A percentile compares a stretch with the other conserved stretches of the same genome.
These are phyloP conservation scores for Xylaria bambusicola DNA, from an alignment of 495 filamentous ascomycete species.

Conservation along the genomic window DNA sequence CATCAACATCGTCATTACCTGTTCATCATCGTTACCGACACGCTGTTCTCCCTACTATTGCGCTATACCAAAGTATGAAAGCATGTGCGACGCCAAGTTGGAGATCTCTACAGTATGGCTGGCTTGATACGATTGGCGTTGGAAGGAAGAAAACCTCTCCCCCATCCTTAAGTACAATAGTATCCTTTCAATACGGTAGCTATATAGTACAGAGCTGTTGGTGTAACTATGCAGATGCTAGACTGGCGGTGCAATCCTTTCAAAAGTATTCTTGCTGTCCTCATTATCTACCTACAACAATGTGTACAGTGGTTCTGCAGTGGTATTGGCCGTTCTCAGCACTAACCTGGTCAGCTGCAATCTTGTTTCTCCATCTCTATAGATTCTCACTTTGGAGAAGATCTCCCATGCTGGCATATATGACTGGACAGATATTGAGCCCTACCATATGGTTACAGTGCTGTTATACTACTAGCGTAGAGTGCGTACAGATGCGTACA, in stretches of 20 bases:
- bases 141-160: too few relatives aligned
- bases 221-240: conserved; percentile 4
- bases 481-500: too few relatives aligned
- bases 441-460: conserved; percentile 7
- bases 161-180: not conserved
- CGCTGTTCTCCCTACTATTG: conserved; percentile 11
- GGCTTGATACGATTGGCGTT: conserved; percentile 1
- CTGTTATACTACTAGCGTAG: too few relatives aligned
- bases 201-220: not conserved
- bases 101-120: not conserved
- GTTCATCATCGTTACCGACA: conserved; percentile 10
- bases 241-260: conserved; percentile 8
- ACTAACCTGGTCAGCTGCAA: conserved; percentile 16
- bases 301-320: conserved; percentile 7
- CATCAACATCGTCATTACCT: conserved; percentile 8
- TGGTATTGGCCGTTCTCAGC: too few relatives aligned
- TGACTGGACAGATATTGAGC: conserved; percentile 14
- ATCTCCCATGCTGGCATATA: conserved; percentile 1
- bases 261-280: too few relatives aligned
- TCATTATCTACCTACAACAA: too few relatives aligned
- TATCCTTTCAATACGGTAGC: not conserved
- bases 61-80: too few relatives aligned
- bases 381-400: conserved; percentile 15
- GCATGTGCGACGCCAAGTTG: conserved; percentile 2
- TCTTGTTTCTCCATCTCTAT: conserved; percentile 15